A percentile compares a stretch with the other conserved stretches of the same genome.
phyloP scores from a whole-genome alignment of 1,284 basidiomycete genomes.

The Caloboletus firmus region DNA sequence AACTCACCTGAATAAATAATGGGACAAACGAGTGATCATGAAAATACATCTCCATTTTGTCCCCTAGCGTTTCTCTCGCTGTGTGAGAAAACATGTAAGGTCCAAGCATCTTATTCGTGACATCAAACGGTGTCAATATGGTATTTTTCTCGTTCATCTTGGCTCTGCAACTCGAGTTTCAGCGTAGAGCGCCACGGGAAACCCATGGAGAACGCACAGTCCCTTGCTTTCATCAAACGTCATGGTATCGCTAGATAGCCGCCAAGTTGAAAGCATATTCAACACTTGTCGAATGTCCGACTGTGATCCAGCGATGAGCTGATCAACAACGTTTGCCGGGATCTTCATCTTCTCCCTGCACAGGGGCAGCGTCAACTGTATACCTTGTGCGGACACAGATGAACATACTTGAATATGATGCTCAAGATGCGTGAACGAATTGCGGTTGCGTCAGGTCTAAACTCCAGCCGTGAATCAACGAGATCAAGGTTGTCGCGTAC shows the following conservation, averaged over 20 bases:
- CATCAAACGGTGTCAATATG: conserved; percentile 88
- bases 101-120: conserved; percentile 82
- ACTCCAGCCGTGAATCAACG: conserved; percentile 8
- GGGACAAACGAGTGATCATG: conserved; percentile 94
- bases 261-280: conserved; percentile 99
- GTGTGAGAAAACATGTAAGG: conserved; percentile 89
- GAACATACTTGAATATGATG: conserved; percentile 80
- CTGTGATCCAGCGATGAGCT: conserved; percentile 85
- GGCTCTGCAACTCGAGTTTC: conserved; percentile 48
- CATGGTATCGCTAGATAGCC: conserved; percentile 74
- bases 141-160: conserved; percentile 92
- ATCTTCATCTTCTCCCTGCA: conserved; percentile 89
- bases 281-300: conserved; percentile 96
- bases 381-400: neutral
- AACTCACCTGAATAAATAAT: conserved; percentile 83
- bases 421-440: conserved; percentile 86
- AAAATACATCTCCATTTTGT: conserved; percentile 97
- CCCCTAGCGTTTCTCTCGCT: conserved; percentile 77
- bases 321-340: conserved; percentile 87
- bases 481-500: neutral
- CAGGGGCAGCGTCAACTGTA: neutral
- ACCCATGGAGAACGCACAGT: conserved; percentile 55
- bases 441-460: conserved; percentile 70
- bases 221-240: conserved; percentile 88
- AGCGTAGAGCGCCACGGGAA: neutral